Evolutionary conservation across 192 early-diverging fungal species (phyloP), one percentile per base, ranked within the genome.

Genomic region (Rhizoclosmatium globosum): DNA sequence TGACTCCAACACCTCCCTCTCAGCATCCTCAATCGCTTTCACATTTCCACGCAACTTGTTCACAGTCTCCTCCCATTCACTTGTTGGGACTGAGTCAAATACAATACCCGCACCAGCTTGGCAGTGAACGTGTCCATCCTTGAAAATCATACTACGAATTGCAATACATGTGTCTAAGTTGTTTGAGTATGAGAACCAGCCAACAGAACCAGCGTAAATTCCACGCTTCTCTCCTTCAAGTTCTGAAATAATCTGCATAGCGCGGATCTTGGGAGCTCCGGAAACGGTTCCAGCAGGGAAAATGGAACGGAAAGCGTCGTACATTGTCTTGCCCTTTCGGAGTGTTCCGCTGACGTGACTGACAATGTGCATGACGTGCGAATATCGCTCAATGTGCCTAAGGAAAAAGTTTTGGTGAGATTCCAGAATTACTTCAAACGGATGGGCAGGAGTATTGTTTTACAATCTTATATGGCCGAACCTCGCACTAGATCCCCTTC

Each of bases 311-410:
- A 99, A 98, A 0, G 97, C 97, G 82, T 99, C 97, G 84, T 92
- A 98, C 31, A 90, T 88, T 17, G 96, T 95, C 84, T 96, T 95
- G 45, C 90, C 97, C n/a, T 87, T 85, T 57, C 98, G 89, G 64
- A 99, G 85, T 75, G 88, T 88, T 58, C 98, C 98, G 15, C 93
- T 94, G 1, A 99, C 95, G 79, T 98, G 93, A 77, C 91, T 93
- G n/a, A 99, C 98, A 85, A 99, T 99, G 80, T 99, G 98, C 97
- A 99, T 99, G 46, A 99, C 98, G 81, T 99, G 97, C 44, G 93
- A 93, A 80, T 98, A 99, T 38, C 92, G 87, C 82, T 99, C 98
- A 77, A 99, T 92, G 62, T 95, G 91, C 67, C 67, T 68, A 13
- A 46, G 42, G 0, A 47, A 64, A 2, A 1, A 23, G 0, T 11